A percentile compares a stretch with the other conserved stretches of the same genome.
These are phyloP conservation scores for Stachybotrys chartarum DNA, from an alignment of 2,329 filamentous ascomycete genomes.

Conservation along the genomic window DNA sequence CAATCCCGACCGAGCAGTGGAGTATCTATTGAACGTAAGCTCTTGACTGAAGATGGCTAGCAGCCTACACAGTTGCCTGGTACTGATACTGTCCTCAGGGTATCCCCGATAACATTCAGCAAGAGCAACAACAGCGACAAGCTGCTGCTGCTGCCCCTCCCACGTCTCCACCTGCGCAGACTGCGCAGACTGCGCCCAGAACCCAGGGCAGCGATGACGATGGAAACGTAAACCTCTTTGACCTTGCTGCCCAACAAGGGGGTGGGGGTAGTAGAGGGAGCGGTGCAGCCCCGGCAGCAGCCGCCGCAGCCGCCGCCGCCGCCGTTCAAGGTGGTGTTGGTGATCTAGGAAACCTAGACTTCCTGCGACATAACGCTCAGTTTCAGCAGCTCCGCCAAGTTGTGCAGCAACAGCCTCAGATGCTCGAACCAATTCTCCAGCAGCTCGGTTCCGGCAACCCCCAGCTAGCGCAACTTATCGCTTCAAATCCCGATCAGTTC, in stretches of 20 bases:
- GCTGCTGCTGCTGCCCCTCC: slow-evolving; percentile 35
- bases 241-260: slow-evolving; percentile 75
- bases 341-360: slow-evolving; percentile 76
- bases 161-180: slow-evolving; percentile 13
- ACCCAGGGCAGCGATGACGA: slow-evolving; percentile 48
- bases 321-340: slow-evolving; percentile 42
- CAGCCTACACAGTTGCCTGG: not conserved
- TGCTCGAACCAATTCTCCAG: slow-evolving; percentile 97
- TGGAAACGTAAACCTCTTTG: slow-evolving; percentile 80
- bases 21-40: slow-evolving; percentile 83
- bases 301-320: slow-evolving; percentile 38
- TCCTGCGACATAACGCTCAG: slow-evolving; percentile 89
- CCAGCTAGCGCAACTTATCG: slow-evolving; percentile 86
- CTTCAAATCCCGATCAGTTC: slow-evolving; percentile 88
- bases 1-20: slow-evolving; percentile 94
- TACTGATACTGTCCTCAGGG: slow-evolving; percentile 46
- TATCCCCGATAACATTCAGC: slow-evolving; percentile 77
- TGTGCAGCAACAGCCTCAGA: slow-evolving; percentile 94
- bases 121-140: slow-evolving; percentile 54
- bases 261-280: slow-evolving; percentile 37
- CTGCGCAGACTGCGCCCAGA: slow-evolving; percentile 27
- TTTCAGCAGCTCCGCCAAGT: slow-evolving; percentile 97
- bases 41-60: not conserved
- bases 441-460: slow-evolving; percentile 94
- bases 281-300: slow-evolving; percentile 29